Conservation (phyloP, 2,329 filamentous ascomycete species). For the Calycina herbarum region DNA sequence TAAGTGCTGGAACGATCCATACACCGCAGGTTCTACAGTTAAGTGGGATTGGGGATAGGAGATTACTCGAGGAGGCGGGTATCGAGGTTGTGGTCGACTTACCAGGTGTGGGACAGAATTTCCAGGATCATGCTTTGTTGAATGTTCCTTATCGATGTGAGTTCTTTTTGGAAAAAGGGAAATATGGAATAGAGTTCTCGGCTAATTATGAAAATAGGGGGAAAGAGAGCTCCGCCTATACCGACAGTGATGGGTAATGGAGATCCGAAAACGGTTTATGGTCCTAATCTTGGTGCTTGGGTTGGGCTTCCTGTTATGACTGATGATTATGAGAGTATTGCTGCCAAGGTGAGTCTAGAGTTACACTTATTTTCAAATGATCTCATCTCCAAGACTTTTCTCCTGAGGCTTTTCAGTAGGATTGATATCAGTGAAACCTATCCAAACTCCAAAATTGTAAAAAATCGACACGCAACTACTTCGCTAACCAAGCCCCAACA, state of each 20-base stretch:
- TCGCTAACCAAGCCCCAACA: too few species aligned
- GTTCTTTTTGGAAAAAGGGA: too few species aligned
- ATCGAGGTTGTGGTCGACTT: slow-evolving; percentile 55
- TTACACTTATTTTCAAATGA: too few species aligned
- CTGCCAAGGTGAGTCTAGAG: neutral
- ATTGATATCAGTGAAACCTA: too few species aligned
- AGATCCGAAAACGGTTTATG: neutral
- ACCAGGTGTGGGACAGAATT: slow-evolving; percentile 62
- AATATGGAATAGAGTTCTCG: neutral
- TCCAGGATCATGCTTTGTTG: slow-evolving; percentile 48
- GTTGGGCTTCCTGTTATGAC: slow-evolving; percentile 2
- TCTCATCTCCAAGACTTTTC: too few species aligned
- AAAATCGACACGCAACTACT: too few species aligned
- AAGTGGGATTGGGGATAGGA: slow-evolving; percentile 43
- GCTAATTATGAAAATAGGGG: neutral
- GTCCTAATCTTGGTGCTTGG: neutral
- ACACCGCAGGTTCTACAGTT: slow-evolving; percentile 48
- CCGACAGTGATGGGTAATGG: neutral
- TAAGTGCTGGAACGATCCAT: slow-evolving; percentile 47
- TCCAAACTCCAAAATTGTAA: too few species aligned
- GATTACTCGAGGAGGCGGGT: slow-evolving; percentile 40
- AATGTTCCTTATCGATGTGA: slow-evolving; percentile 1
- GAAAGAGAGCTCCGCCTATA: neutral
- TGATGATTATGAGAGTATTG: slow-evolving; percentile 3
- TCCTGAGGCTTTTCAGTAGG: too few species aligned